These are phyloP conservation scores for Kalmusia sp. DNA, from an alignment of 2,329 filamentous ascomycete species.

Conservation along the genomic window DNA sequence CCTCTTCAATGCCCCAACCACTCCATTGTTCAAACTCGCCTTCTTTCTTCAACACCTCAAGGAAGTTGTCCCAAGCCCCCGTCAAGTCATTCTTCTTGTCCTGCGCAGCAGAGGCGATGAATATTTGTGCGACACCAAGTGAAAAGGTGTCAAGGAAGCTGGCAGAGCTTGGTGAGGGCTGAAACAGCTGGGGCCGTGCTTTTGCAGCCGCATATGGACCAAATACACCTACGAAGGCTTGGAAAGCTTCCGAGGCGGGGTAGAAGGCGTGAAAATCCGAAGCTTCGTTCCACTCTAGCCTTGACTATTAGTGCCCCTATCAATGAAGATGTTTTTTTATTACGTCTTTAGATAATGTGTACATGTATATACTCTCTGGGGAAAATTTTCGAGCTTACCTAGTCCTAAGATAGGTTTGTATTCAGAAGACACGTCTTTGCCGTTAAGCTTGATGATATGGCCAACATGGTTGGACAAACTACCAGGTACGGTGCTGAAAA, in stretches of 20 bases:
- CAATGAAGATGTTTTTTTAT: no score
- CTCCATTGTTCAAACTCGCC: neutral
- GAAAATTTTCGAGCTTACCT: neutral
- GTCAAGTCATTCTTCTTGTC: neutral
- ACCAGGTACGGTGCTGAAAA: neutral
- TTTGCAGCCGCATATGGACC: neutral
- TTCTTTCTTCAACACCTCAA: neutral
- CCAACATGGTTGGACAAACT: neutral
- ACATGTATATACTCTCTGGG: neutral
- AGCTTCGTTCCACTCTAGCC: neutral
- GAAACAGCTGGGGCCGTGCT: neutral
- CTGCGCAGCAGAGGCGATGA: neutral
- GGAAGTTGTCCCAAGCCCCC: neutral
- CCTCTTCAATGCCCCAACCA: neutral
- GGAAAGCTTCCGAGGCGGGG: neutral
- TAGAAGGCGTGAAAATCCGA: conserved; percentile 1
- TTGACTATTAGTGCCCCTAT: neutral
- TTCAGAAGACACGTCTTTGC: neutral
- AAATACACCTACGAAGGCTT: neutral
- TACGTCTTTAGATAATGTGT: neutral
- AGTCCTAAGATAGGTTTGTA: neutral
- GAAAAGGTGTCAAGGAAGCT: neutral
- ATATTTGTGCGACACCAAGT: neutral
- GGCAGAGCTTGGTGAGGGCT: neutral
- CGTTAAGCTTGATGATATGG: neutral